Conservation (phyloP, 2,329 filamentous ascomycete genomes). For the Daldinia sp. region DNA sequence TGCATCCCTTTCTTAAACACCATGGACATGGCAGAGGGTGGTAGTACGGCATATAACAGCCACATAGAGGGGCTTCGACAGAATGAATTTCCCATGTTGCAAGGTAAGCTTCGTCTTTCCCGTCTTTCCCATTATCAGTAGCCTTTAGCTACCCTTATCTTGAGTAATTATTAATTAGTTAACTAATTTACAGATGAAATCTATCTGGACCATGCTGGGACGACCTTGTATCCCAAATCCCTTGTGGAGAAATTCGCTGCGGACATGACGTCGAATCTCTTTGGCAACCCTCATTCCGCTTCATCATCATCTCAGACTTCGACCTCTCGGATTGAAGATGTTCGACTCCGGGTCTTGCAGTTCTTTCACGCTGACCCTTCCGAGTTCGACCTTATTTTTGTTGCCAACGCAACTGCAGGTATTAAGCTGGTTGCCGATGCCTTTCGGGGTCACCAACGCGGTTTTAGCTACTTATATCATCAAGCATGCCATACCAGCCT, state of each 20-base stretch:
- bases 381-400: conserved; percentile 82
- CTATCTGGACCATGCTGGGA: conserved; percentile 96
- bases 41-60: conserved; percentile 63
- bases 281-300: conserved; percentile 92
- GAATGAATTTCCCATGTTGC: conserved; percentile 76
- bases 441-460: conserved; percentile 74
- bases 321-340: conserved; percentile 79
- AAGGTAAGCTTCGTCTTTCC: conserved; percentile 59
- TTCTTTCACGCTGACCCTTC: conserved; percentile 86
- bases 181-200: conserved; percentile 67
- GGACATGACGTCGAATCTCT: conserved; percentile 83
- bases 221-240: conserved; percentile 84
- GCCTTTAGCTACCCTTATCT: neutral
- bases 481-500: conserved; percentile 87
- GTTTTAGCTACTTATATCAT: conserved; percentile 88
- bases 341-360: conserved; percentile 75
- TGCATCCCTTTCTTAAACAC: conserved; percentile 32
- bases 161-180: neutral
- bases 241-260: conserved; percentile 81
- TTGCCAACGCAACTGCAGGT: conserved; percentile 71
- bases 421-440: conserved; percentile 77
- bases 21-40: conserved; percentile 49
- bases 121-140: neutral
- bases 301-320: conserved; percentile 84
- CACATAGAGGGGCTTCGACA: conserved; percentile 69